These are phyloP conservation scores for Calonectria honghensis DNA, from an alignment of 2,329 filamentous ascomycete genomes.

Conservation along the genomic window DNA sequence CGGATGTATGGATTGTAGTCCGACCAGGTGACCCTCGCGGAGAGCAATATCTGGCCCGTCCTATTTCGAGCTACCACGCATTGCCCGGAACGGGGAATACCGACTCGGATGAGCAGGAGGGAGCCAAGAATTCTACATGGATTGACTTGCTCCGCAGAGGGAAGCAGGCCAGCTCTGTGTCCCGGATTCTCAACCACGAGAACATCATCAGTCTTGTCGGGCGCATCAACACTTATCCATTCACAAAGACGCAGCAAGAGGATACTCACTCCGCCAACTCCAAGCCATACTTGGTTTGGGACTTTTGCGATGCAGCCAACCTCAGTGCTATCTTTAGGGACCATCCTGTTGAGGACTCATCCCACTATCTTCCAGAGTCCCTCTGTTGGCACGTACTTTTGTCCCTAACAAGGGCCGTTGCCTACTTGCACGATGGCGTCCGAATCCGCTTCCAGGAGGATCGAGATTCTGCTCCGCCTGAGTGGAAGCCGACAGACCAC, in stretches of 20 bases:
- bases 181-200: conserved; percentile 68
- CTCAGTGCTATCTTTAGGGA: conserved; percentile 65
- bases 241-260: conserved; percentile 40
- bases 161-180: conserved; percentile 56
- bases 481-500: conserved; percentile 55
- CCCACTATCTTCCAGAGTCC: conserved; percentile 68
- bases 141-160: conserved; percentile 52
- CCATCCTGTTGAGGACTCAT: conserved; percentile 43
- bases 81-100: not conserved
- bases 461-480: conserved; percentile 36
- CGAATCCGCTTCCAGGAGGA: conserved; percentile 45
- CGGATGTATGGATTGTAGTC: conserved; percentile 59
- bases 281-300: conserved; percentile 66
- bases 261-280: conserved; percentile 45
- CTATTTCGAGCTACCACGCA: conserved; percentile 11
- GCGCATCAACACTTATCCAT: conserved; percentile 55
- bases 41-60: conserved; percentile 59
- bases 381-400: conserved; percentile 74
- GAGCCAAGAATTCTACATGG: not conserved
- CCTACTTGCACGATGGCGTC: conserved; percentile 72
- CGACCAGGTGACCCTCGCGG: conserved; percentile 54
- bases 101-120: not conserved
- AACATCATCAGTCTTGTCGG: conserved; percentile 68
- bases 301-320: conserved; percentile 71
- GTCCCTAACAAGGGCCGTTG: conserved; percentile 68